A percentile compares a stretch with the other conserved stretches of the same genome.
Conservation (phyloP, 257 asterid species). For the Lycium barbarum region DNA sequence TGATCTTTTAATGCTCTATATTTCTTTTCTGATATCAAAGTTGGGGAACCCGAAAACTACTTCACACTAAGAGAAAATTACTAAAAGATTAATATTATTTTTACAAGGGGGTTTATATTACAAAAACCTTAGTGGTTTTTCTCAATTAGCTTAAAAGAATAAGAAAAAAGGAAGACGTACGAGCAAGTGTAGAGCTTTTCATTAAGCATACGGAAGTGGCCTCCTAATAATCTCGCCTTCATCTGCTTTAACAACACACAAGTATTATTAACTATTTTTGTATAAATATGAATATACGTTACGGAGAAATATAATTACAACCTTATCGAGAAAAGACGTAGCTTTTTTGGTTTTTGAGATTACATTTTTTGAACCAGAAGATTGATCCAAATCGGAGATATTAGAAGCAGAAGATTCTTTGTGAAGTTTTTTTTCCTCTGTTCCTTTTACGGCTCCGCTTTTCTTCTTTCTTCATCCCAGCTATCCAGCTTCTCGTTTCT, state of each 20-base stretch:
- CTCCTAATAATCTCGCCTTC: constrained; percentile 87
- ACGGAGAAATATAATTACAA: constrained; percentile 20
- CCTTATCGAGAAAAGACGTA: constrained; percentile 80
- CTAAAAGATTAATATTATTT: too few relatives aligned
- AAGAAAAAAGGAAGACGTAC: constrained; percentile 40
- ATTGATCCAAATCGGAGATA: constrained; percentile 11
- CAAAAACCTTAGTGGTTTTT: background rate
- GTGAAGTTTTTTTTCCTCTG: constrained; percentile 47
- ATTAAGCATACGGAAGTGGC: constrained; percentile 92
- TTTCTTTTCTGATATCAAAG: too few relatives aligned
- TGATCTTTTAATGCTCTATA: too few relatives aligned
- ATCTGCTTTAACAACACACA: constrained; percentile 54
- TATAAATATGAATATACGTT: background rate
- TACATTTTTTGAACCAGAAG: constrained; percentile 37
- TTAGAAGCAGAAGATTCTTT: constrained; percentile 27
- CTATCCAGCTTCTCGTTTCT: background rate
- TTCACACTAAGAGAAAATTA: too few relatives aligned
- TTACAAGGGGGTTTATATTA: too few relatives aligned
- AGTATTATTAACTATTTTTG: background rate
- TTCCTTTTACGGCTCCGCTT: constrained; percentile 44
- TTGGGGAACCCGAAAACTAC: too few relatives aligned
- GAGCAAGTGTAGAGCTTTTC: constrained; percentile 97
- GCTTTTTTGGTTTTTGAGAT: constrained; percentile 50
- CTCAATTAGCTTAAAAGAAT: background rate
- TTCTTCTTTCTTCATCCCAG: constrained; percentile 17